Evolutionary conservation across 345 rosid genomes (phyloP).

Genomic region (Arabidopsis thaliana): DNA sequence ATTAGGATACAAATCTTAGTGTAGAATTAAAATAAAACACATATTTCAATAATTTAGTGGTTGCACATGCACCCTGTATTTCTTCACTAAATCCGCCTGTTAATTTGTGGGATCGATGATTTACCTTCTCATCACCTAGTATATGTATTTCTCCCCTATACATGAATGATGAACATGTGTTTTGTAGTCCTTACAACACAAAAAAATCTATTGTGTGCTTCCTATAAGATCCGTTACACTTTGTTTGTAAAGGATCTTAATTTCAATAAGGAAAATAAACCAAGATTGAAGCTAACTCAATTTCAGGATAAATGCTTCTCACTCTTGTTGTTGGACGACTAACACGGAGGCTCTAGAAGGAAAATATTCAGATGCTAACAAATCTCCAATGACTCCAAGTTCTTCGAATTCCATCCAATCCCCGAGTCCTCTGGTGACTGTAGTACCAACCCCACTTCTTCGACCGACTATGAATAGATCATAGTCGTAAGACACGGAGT

Average conservation of each 20-base stretch:
- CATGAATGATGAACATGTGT: neutral
- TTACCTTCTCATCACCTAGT: neutral
- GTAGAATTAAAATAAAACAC: too few relatives aligned
- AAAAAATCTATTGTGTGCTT: neutral
- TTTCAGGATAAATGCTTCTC: neutral
- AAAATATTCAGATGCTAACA: slow-evolving; percentile 63
- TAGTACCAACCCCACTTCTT: slow-evolving; percentile 41
- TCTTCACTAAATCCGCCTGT: neutral
- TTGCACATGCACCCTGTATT: too few relatives aligned
- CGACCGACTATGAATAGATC: slow-evolving; percentile 63
- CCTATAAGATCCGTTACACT: neutral
- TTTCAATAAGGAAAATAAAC: neutral
- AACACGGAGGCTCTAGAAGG: slow-evolving; percentile 51
- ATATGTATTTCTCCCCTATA: neutral
- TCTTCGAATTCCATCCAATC: slow-evolving; percentile 70
- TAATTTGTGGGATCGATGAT: neutral
- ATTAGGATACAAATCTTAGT: too few relatives aligned
- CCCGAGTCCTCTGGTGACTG: slow-evolving; percentile 53
- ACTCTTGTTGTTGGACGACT: slow-evolving; percentile 59
- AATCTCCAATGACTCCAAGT: slow-evolving; percentile 68
- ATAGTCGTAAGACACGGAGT: slow-evolving; percentile 42
- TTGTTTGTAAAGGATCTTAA: neutral
- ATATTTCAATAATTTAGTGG: too few relatives aligned
- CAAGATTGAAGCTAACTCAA: slow-evolving; percentile 7
- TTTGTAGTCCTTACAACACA: neutral